Percentiles rank a stretch among this genome's conserved stretches.
phyloP scores from a whole-genome alignment of 2,329 filamentous ascomycete species.

The Calonectria pauciramosa region DNA sequence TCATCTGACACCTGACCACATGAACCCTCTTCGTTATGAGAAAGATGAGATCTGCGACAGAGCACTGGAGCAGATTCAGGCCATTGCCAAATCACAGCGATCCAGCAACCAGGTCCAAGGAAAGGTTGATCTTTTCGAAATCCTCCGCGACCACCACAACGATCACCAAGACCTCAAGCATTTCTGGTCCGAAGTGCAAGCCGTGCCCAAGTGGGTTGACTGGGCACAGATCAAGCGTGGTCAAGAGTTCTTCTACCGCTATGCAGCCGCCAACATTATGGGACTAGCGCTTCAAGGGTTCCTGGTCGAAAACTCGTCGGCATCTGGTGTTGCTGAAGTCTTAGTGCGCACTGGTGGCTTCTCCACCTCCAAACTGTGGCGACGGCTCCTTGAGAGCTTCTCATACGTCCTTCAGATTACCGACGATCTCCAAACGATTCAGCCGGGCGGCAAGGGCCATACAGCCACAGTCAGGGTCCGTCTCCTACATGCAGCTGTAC shows the following conservation, averaged over 20 bases:
- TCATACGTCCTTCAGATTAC: slow-evolving; percentile 70
- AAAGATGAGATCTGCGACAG: background rate
- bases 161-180: background rate
- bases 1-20: background rate
- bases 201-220: background rate
- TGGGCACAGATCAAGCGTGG: background rate
- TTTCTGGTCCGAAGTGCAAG: background rate
- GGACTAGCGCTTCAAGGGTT: slow-evolving; percentile 58
- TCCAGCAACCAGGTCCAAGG: background rate
- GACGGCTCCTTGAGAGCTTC: slow-evolving; percentile 65
- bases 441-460: slow-evolving; percentile 73
- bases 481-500: slow-evolving; percentile 75
- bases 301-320: slow-evolving; percentile 58
- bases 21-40: background rate
- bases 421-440: slow-evolving; percentile 68
- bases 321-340: slow-evolving; percentile 73
- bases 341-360: slow-evolving; percentile 76
- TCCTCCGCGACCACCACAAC: background rate
- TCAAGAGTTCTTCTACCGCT: background rate
- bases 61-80: background rate
- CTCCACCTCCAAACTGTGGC: slow-evolving; percentile 69
- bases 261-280: slow-evolving; percentile 54
- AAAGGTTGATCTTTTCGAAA: background rate
- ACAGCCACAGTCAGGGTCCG: slow-evolving; percentile 74
- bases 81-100: background rate